phyloP scores from a whole-genome alignment of 805 yeast genomes.

The Vanderwaltozyma verrucispora region DNA sequence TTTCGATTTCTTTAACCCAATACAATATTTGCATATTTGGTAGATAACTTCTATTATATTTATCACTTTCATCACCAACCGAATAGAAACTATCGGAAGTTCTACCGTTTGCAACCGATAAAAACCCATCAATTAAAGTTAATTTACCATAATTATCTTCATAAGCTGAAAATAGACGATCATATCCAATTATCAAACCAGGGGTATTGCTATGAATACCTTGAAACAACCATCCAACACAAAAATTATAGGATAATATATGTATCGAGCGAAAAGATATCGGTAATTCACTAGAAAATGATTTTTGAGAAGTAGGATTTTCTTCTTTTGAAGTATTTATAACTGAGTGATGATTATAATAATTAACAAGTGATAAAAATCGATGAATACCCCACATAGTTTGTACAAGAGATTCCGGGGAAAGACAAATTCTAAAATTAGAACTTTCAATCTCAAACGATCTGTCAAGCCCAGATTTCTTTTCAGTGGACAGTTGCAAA shows the following conservation, averaged over 20 bases:
- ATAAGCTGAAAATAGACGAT: slow-evolving; percentile 55
- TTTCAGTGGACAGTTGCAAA: slow-evolving; percentile 34
- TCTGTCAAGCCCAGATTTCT: slow-evolving; percentile 25
- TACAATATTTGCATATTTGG: slow-evolving; percentile 51
- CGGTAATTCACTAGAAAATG: slow-evolving; percentile 3
- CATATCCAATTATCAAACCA: slow-evolving; percentile 74
- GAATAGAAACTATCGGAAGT: slow-evolving; percentile 41
- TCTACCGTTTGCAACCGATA: slow-evolving; percentile 60
- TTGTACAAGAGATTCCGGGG: slow-evolving; percentile 39
- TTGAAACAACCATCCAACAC: slow-evolving; percentile 74
- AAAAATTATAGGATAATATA: slow-evolving; percentile 51
- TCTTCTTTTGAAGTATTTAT: background rate
- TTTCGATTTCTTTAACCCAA: slow-evolving; percentile 18
- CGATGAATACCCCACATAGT: slow-evolving; percentile 27
- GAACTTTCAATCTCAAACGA: slow-evolving; percentile 49
- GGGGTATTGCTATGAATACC: slow-evolving; percentile 34
- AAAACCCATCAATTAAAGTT: slow-evolving; percentile 55
- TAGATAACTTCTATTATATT: slow-evolving; percentile 52
- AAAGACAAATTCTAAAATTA: slow-evolving; percentile 46
- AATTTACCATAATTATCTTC: slow-evolving; percentile 56
- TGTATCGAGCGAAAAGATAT: slow-evolving; percentile 41
- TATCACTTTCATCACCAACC: slow-evolving; percentile 34
- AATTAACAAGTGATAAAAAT: slow-evolving; percentile 6
- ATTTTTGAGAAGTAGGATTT: too few relatives aligned
- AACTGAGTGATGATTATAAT: slow-evolving; percentile 11